Percentiles rank a stretch among this genome's conserved stretches.
phyloP scores from a whole-genome alignment of 176 grass and related monocot genomes.

The Phragmites australis region DNA sequence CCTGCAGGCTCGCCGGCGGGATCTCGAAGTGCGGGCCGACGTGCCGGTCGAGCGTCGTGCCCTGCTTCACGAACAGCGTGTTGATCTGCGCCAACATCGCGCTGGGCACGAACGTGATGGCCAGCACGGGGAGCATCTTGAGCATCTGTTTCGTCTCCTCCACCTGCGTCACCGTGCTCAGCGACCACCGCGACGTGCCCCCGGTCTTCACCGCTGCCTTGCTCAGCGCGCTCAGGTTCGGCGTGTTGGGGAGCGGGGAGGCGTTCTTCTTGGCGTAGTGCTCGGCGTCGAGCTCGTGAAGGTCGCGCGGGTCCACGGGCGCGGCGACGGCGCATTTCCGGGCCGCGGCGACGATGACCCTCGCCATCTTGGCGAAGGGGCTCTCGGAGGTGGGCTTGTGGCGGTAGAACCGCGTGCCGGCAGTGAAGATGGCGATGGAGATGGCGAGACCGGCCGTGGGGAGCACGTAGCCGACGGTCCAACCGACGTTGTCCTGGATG shows the following conservation, averaged over 20 bases:
- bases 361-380: constrained; percentile 72
- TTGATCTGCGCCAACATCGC: constrained; percentile 73
- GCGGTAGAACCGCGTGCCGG: constrained; percentile 76
- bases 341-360: constrained; percentile 58
- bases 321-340: constrained; percentile 37
- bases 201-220: constrained; percentile 71
- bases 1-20: constrained; percentile 73
- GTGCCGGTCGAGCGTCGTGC: constrained; percentile 73
- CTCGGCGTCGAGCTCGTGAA: constrained; percentile 61
- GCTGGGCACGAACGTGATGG: constrained; percentile 69
- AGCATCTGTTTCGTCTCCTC: constrained; percentile 94
- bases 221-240: constrained; percentile 43
- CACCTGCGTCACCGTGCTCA: constrained; percentile 88
- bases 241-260: constrained; percentile 47
- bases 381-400: constrained; percentile 78
- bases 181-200: constrained; percentile 49
- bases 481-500: constrained; percentile 85
- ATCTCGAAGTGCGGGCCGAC: constrained; percentile 63
- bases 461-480: constrained; percentile 81
- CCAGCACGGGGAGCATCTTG: constrained; percentile 78
- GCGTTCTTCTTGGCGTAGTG: constrained; percentile 56
- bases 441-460: constrained; percentile 72
- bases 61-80: constrained; percentile 96
- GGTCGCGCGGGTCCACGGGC: constrained; percentile 54
- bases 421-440: constrained; percentile 69